These are phyloP conservation scores for Fusarium subtropicale DNA, from an alignment of 2,329 filamentous ascomycete species.

Conservation along the genomic window DNA sequence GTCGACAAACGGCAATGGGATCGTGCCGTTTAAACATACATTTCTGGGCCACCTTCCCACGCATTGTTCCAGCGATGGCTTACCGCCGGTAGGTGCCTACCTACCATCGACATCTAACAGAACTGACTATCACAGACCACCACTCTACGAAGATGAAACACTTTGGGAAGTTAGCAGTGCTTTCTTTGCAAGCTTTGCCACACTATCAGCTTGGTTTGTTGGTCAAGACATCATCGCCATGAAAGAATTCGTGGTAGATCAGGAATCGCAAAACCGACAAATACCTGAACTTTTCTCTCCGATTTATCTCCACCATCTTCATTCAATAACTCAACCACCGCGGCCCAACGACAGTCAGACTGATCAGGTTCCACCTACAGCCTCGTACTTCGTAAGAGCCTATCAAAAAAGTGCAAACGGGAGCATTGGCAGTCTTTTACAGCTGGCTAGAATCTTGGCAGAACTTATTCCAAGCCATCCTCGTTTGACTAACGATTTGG, in stretches of 20 bases:
- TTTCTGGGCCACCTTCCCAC: constrained; percentile 67
- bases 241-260: constrained; percentile 29
- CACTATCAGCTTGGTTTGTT: constrained; percentile 64
- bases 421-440: constrained; percentile 57
- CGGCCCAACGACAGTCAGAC: constrained; percentile 19
- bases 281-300: constrained; percentile 46
- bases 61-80: constrained; percentile 55
- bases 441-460: constrained; percentile 57
- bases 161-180: constrained; percentile 49
- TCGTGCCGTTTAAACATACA: constrained; percentile 58
- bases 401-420: constrained; percentile 58
- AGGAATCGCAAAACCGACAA: constrained; percentile 22
- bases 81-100: constrained; percentile 55
- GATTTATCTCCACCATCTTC: constrained; percentile 60
- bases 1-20: constrained; percentile 54
- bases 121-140: constrained; percentile 42
- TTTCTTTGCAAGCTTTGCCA: constrained; percentile 59
- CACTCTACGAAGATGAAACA: constrained; percentile 39
- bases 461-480: constrained; percentile 59
- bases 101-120: not conserved
- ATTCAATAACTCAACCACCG: constrained; percentile 43
- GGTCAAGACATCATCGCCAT: constrained; percentile 56
- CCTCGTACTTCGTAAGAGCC: constrained; percentile 53
- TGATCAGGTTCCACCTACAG: constrained; percentile 26
- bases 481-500: constrained; percentile 59